Base-by-base conservation (phyloP, 2,329 filamentous ascomycete species). In the Penicillium sp. region DNA sequence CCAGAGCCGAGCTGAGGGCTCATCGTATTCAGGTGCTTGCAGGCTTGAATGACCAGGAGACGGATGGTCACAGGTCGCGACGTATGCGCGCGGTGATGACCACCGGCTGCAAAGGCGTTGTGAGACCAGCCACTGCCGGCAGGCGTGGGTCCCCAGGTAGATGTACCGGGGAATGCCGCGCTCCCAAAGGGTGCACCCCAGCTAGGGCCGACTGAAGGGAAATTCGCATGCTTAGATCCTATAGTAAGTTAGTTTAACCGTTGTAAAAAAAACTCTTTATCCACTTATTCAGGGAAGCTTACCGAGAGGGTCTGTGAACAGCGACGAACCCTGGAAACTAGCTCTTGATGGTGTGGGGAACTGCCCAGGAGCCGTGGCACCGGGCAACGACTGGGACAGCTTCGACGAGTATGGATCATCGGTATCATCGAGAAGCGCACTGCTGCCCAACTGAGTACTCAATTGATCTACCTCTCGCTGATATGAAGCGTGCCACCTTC, bases 401-500 rank as follows among this genome's bases (percentile, higher is more conserved):
- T 67, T 62, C 56, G 72, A 52, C 69, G 78, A 63, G 74, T 85
- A 69, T 75, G 87, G 60, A 67, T 83, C 72, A 62, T 94, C 89
- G 51, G 85, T 85, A 38, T 85, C 82, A 52, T 84, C 82, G 34
- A 97, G 75, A 10, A 98, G 75, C 10, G 90, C 93, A 59, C 89
- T 90, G 68, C 91, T 97, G 10, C 93, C 93, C 22, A 98, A 77
- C 58, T 93, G 89, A 50, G 85, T 80, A 52, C 83, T 85, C 44
- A 87, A 72, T 40, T 87, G 81, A 45, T 91, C 88, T 16, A 89
- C 73, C 46, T 85, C 82, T 23, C 74, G 70, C 22, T 77, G 75
- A 1, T 66, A 63, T 34, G 64, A 65, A 48, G 65, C 62, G 16
- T 74, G 24, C 70, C 65, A 24, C 69, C 64, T 31, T 64, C 64